Percentiles rank a stretch among this genome's conserved stretches.
phyloP scores from a whole-genome alignment of 306 rosid species.

The Rubus idaeus region DNA sequence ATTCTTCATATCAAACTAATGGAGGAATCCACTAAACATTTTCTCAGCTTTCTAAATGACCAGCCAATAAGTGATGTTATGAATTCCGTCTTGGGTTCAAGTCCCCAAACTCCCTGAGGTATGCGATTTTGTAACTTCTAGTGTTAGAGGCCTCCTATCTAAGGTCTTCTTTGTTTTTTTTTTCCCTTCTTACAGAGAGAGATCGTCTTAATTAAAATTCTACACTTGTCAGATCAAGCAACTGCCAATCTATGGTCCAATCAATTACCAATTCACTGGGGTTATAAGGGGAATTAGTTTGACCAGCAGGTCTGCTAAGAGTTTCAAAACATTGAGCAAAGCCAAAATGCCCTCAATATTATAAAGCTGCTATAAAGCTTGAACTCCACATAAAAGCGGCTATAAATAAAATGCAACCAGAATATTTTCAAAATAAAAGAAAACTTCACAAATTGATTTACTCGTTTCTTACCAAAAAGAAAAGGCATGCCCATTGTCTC shows the following conservation, averaged over 20 bases:
- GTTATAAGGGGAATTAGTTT: neutral
- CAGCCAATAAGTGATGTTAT: neutral
- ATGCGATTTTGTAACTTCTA: neutral
- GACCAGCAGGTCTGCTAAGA: neutral
- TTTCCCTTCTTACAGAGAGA: neutral
- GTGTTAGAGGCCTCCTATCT: neutral
- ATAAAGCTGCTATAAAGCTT: neutral
- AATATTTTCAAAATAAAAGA: neutral
- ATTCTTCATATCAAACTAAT: neutral
- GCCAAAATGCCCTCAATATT: neutral
- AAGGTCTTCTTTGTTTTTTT: neutral
- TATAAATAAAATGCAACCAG: neutral
- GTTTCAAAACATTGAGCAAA: neutral
- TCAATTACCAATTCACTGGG: neutral
- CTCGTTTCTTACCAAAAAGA: neutral
- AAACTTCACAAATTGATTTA: neutral
- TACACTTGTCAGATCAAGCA: neutral
- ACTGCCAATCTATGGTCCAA: neutral
- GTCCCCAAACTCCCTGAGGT: neutral
- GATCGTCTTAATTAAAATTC: neutral
- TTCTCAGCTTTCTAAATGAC: neutral
- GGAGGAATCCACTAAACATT: neutral
- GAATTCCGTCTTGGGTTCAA: neutral
- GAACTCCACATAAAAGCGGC: neutral
- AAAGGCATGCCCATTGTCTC: neutral